phyloP scores from a whole-genome alignment of 768 basidiomycete genomes.

The Podaxis sp. region DNA sequence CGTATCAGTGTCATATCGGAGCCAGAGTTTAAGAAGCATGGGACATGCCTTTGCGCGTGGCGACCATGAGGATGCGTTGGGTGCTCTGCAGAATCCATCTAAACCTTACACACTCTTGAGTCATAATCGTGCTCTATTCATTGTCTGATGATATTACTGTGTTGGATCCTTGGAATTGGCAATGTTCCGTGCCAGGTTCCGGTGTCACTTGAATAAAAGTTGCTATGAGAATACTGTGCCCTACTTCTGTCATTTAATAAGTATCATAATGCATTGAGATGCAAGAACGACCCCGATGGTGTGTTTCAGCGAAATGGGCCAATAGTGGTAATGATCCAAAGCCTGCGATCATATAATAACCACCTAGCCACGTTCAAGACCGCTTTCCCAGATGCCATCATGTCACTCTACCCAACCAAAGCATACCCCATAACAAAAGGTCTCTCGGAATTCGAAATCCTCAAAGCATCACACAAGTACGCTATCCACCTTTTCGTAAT shows the following conservation, averaged over 20 bases:
- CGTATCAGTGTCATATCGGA: not conserved
- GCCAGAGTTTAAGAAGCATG: not conserved
- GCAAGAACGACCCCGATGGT: not conserved
- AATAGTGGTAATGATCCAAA: not conserved
- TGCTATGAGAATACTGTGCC: not conserved
- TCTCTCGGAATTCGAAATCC: constrained; percentile 68
- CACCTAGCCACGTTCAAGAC: not conserved
- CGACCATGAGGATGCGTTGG: not conserved
- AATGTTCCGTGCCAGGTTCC: not conserved
- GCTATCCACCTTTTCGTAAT: not conserved
- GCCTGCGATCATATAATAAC: not conserved
- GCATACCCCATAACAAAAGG: constrained; percentile 27
- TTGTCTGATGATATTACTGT: no score
- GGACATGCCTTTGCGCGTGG: not conserved
- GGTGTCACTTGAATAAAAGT: not conserved
- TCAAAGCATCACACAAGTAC: constrained; percentile 69
- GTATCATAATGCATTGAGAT: not conserved
- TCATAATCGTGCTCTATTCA: no score
- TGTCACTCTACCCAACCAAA: constrained; percentile 33
- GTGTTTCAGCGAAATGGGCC: not conserved
- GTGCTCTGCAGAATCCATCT: not conserved
- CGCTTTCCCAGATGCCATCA: constrained; percentile 12
- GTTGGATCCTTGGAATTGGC: no score
- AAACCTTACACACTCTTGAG: not conserved
- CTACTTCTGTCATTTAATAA: not conserved